Percentiles rank a stretch among this genome's conserved stretches.
Evolutionary conservation across 495 filamentous ascomycete species (phyloP).

Genomic region (Penicillium psychrofluorescens): DNA sequence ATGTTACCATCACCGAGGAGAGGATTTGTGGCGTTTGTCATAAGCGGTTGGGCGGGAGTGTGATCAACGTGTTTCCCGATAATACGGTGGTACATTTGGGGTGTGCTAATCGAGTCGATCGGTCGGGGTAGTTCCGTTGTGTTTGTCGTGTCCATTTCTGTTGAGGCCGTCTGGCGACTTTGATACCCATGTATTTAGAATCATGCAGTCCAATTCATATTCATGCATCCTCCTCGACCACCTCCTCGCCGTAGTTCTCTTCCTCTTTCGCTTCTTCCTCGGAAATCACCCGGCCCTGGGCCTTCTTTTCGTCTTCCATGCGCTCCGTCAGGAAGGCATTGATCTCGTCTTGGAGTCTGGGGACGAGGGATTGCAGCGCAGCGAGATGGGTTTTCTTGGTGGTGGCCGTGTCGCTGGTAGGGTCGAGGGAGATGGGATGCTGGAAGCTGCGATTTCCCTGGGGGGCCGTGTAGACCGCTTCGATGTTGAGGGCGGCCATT

Average conservation of each 20-base stretch:
- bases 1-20: slow-evolving; percentile 78
- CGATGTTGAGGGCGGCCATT: slow-evolving; percentile 21
- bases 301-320: slow-evolving; percentile 83
- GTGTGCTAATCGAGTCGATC: slow-evolving; percentile 49
- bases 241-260: slow-evolving; percentile 81
- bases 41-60: slow-evolving; percentile 84
- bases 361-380: slow-evolving; percentile 53
- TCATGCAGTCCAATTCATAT: slow-evolving; percentile 3
- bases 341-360: slow-evolving; percentile 60
- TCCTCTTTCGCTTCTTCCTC: slow-evolving; percentile 64
- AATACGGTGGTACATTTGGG: slow-evolving; percentile 76
- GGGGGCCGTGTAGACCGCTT: slow-evolving; percentile 54
- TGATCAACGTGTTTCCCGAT: slow-evolving; percentile 68
- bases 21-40: slow-evolving; percentile 86
- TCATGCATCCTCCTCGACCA: slow-evolving; percentile 48
- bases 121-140: slow-evolving; percentile 6
- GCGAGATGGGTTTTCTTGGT: slow-evolving; percentile 61
- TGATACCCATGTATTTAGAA: slow-evolving; percentile 36
- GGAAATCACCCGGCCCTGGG: slow-evolving; percentile 33
- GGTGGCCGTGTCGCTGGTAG: slow-evolving; percentile 25
- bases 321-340: slow-evolving; percentile 76
- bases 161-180: slow-evolving; percentile 17
- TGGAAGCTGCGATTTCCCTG: slow-evolving; percentile 30
- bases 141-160: slow-evolving; percentile 3
- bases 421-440: slow-evolving; percentile 31